Percentiles rank a stretch among this genome's conserved stretches.
Evolutionary conservation across 1,284 basidiomycete species (phyloP).

Genomic region (Puccinia coronata): DNA sequence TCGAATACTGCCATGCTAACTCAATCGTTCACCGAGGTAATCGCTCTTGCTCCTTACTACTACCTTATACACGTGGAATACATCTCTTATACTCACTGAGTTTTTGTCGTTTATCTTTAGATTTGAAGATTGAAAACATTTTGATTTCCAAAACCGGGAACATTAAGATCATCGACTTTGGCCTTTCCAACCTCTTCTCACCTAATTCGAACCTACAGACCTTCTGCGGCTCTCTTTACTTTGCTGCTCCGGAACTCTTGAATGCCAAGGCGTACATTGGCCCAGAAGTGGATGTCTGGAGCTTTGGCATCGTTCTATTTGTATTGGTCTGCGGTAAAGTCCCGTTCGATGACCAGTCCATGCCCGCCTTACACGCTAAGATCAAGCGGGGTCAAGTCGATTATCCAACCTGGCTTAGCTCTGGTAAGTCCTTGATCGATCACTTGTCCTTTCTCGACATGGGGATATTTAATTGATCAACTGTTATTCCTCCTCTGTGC

Average conservation of each 20-base stretch:
- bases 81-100: background rate
- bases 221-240: conserved; percentile 96
- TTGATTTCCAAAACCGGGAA: conserved; percentile 97
- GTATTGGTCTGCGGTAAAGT: conserved; percentile 98
- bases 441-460: background rate
- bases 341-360: conserved; percentile 97
- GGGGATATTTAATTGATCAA: conserved; percentile 10
- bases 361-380: conserved; percentile 98
- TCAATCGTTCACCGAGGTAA: conserved; percentile 84
- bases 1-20: conserved; percentile 96
- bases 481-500: background rate
- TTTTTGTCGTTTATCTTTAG: conserved; percentile 55
- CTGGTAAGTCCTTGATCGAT: conserved; percentile 65
- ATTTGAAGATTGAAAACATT: conserved; percentile 99
- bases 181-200: conserved; percentile 93
- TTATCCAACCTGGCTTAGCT: conserved; percentile 93
- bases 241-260: conserved; percentile 93
- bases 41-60: conserved; percentile 20
- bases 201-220: conserved; percentile 81
- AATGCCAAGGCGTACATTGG: conserved; percentile 96
- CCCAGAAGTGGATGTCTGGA: conserved; percentile 98
- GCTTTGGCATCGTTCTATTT: conserved; percentile 95
- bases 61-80: background rate
- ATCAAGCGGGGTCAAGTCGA: conserved; percentile 97
- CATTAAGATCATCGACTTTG: conserved; percentile 99